Base-by-base conservation (phyloP, 1,284 basidiomycete genomes). In the Exobasidium cylindrosporum region DNA sequence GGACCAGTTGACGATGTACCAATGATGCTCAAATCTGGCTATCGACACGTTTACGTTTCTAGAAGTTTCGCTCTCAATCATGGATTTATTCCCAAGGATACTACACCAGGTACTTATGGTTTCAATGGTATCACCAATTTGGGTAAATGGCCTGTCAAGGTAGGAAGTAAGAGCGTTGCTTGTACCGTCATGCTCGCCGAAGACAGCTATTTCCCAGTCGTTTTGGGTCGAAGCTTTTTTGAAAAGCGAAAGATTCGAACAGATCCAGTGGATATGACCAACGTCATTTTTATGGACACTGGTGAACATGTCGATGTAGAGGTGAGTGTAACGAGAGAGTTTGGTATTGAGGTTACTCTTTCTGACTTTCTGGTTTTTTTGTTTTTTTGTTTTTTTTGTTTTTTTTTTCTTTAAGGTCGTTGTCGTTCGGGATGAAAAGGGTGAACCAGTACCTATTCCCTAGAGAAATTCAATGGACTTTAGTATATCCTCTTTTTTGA, bases 141-240 rank as follows among this genome's bases (percentile, higher is more conserved):
- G 10, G 78, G 78, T 69, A 79, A 79, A 68, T 80, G 80, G 80
- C 80, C 80, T 29, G 77, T 81, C 52, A 74, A 84, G 60, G 83
- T 85, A 54, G 84, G 84, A 17, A 73, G 72, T 56, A 82, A 82
- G 74, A 83, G 83, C 1, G 82, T 82, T 2, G 73, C 80, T 5
- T 84, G 84, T 70, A 81, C 81, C 4, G 84, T 84, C 45, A 83
- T 84, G 81, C 80, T 97, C 32, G 90, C 90, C 7, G 95, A 98
- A 80, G 94, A 97, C 81, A 88, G 89, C 24, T 94, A 97, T 80
- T 98, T 98, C 82, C 94, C 97, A 72, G 91, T 97, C 54, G 90
- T 97, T 23, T 85, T 98, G 1, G 95, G 95, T 2, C 85, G 95
- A 46, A 88, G 90, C 31, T 98, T 97, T 83, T 89, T 94, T 81